Base-by-base conservation (phyloP, 2,329 filamentous ascomycete species). In the Diplodia corticola region DNA sequence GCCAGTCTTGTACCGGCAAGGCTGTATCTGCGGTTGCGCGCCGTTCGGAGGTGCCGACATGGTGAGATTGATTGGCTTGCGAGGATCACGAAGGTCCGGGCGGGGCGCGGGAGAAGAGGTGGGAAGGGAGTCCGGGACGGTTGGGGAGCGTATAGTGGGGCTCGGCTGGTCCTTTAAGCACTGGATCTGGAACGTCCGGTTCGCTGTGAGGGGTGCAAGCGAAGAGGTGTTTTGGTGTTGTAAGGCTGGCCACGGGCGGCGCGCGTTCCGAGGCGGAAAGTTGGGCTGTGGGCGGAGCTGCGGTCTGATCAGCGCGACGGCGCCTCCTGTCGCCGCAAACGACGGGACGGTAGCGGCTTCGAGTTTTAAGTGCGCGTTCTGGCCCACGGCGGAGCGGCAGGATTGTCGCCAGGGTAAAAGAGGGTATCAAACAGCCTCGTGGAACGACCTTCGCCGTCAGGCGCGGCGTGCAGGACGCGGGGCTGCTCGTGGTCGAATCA, bases 1-100 rank as follows among this genome's bases (percentile, higher is more conserved):
- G 70, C 95, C 95, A 6, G 96, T 97, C 83, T 98, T 99, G 85
- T 99, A 99, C 72, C 93, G 88, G 79, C 94, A 99, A 73, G 95
- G 93, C 80, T 98, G 93, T 69, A 98, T 88, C 69, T 74, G 72
- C 63, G 46, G 33, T 20, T 53, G 53, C 54, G 35, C 37, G 44
- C 53, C 51, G 37, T 55, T 65, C 22, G 63, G 50, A 15, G 53
- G 44, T 50, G 53, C 35, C 53, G 63, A 53, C 64, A 66, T 66
- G n/a, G 48, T 46, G 48, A 40, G 35, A 49, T 50, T 17, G 22
- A 13, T 9, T 35, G 44, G 44, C 7, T 61, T 49, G 9, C 17
- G 44, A 48, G 13, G 40, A n/a, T 48, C 26, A 10, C n/a, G 17
- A 26, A 60, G 28, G 15, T 33, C 57, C 15, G 28, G 26, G 55